Percentiles rank a stretch among this genome's conserved stretches.
Conservation (phyloP, 2,329 filamentous ascomycete species). For the Ophiostoma quercus region DNA sequence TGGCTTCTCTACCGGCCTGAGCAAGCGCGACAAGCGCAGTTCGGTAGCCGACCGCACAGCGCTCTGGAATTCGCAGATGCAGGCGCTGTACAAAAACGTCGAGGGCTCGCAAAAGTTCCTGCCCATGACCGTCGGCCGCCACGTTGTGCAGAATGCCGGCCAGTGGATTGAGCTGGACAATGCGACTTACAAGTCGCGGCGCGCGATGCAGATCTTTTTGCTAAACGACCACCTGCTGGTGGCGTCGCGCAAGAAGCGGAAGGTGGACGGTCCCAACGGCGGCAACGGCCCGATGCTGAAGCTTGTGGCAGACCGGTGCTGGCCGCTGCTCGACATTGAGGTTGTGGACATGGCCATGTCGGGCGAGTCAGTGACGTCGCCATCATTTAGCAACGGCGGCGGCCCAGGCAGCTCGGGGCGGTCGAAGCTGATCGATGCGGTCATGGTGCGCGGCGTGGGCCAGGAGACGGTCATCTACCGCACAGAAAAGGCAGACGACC, state of each 20-base stretch:
- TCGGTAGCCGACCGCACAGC: slow-evolving; percentile 70
- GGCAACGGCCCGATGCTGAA: slow-evolving; percentile 59
- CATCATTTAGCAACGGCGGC: slow-evolving; percentile 22
- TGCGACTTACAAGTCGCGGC: slow-evolving; percentile 88
- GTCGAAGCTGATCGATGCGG: slow-evolving; percentile 71
- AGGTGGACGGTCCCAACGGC: slow-evolving; percentile 58
- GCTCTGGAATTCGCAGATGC: slow-evolving; percentile 65
- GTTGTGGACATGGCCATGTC: slow-evolving; percentile 78
- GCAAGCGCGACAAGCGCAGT: slow-evolving; percentile 76
- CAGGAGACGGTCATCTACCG: slow-evolving; percentile 92
- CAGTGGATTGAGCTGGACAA: slow-evolving; percentile 96
- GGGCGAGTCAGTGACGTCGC: slow-evolving; percentile 46
- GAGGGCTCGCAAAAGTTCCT: slow-evolving; percentile 97
- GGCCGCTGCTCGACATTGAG: slow-evolving; percentile 87
- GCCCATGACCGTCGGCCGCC: slow-evolving; percentile 82
- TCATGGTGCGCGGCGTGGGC: slow-evolving; percentile 81
- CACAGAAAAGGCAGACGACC: slow-evolving; percentile 72
- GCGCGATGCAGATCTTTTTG: slow-evolving; percentile 85
- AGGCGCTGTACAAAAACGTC: slow-evolving; percentile 92
- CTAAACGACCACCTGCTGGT: slow-evolving; percentile 92
- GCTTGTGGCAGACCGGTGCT: slow-evolving; percentile 88
- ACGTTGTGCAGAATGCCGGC: slow-evolving; percentile 87
- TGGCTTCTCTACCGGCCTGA: slow-evolving; percentile 51
- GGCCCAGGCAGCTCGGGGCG: slow-evolving; percentile 33
- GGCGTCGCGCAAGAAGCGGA: slow-evolving; percentile 88